Conservation (phyloP, 2,329 filamentous ascomycete species). For the Colletotrichum abscissum region DNA sequence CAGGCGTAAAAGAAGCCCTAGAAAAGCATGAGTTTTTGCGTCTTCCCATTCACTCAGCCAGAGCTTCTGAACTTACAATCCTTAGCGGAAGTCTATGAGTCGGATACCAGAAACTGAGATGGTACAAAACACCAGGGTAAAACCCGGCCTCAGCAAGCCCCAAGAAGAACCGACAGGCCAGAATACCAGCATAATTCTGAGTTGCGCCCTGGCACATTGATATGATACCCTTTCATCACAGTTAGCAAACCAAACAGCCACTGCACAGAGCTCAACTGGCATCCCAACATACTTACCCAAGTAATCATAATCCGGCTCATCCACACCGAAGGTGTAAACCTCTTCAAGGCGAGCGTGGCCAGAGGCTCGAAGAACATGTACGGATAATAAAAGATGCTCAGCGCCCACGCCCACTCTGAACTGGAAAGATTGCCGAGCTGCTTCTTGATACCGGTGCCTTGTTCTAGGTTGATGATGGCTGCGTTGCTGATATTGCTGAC, state of each 20-base stretch:
- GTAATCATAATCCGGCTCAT: conserved; percentile 43
- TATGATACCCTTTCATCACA: conserved; percentile 30
- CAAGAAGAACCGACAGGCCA: conserved; percentile 42
- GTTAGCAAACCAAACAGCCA: not conserved
- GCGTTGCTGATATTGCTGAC: conserved; percentile 42
- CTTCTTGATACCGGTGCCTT: conserved; percentile 40
- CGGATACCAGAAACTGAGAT: conserved; percentile 47
- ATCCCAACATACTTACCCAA: conserved; percentile 33
- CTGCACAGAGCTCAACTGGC: not conserved
- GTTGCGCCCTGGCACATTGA: conserved; percentile 40
- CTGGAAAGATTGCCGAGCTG: conserved; percentile 39
- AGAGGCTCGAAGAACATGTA: conserved; percentile 42
- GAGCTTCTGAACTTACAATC: conserved; percentile 37
- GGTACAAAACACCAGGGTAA: conserved; percentile 44
- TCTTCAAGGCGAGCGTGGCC: conserved; percentile 40
- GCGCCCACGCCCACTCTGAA: conserved; percentile 41
- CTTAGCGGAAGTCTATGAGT: conserved; percentile 44
- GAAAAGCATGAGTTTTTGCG: not conserved
- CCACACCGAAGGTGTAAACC: conserved; percentile 39
- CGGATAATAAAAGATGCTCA: conserved; percentile 41
- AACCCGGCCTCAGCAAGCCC: conserved; percentile 44
- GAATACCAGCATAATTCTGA: conserved; percentile 40
- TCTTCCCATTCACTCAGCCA: not conserved
- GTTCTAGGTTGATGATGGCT: conserved; percentile 43
- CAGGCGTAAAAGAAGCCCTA: conserved; percentile 47